A percentile compares a stretch with the other conserved stretches of the same genome.
Conservation (phyloP, 2,329 filamentous ascomycete genomes). For the Aspergillus pseudotamarii region DNA sequence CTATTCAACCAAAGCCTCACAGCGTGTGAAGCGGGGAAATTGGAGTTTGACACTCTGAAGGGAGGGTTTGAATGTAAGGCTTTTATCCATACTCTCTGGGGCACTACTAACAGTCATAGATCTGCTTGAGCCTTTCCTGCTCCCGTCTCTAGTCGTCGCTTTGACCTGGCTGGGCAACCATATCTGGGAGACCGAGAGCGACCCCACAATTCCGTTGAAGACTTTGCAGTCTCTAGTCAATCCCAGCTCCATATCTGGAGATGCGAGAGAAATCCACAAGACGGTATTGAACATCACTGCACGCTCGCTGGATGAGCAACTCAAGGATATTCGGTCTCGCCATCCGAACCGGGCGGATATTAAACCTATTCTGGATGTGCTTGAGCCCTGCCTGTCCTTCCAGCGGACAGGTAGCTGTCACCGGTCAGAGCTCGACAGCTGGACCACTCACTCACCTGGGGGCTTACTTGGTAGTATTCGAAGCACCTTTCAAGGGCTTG, state of each 20-base stretch:
- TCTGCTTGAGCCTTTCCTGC: slow-evolving; percentile 64
- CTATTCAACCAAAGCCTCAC: slow-evolving; percentile 63
- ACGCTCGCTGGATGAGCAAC: slow-evolving; percentile 52
- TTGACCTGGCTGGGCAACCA: slow-evolving; percentile 62
- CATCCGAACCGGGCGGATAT: slow-evolving; percentile 56
- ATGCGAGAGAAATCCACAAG: slow-evolving; percentile 63
- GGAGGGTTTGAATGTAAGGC: slow-evolving; percentile 63
- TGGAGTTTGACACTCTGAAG: slow-evolving; percentile 62
- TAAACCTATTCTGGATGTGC: slow-evolving; percentile 54
- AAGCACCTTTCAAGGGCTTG: slow-evolving; percentile 54
- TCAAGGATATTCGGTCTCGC: slow-evolving; percentile 54
- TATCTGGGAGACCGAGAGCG: slow-evolving; percentile 53
- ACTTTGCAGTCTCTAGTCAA: slow-evolving; percentile 60
- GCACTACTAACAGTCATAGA: slow-evolving; percentile 44
- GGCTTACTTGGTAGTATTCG: slow-evolving; percentile 53
- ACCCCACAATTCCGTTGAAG: slow-evolving; percentile 57
- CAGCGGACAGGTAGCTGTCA: slow-evolving; percentile 51
- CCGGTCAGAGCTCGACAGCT: slow-evolving; percentile 55
- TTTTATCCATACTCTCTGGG: not conserved
- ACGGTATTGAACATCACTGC: slow-evolving; percentile 62
- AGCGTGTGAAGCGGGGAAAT: slow-evolving; percentile 58
- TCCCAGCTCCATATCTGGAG: slow-evolving; percentile 59
- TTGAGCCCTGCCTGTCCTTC: slow-evolving; percentile 55
- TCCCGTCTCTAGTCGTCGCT: slow-evolving; percentile 63
- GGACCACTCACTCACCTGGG: slow-evolving; percentile 50